Percentiles rank a stretch among this genome's conserved stretches.
Conservation (phyloP, 148 eudicot genomes). For the Camellia granthamiana region DNA sequence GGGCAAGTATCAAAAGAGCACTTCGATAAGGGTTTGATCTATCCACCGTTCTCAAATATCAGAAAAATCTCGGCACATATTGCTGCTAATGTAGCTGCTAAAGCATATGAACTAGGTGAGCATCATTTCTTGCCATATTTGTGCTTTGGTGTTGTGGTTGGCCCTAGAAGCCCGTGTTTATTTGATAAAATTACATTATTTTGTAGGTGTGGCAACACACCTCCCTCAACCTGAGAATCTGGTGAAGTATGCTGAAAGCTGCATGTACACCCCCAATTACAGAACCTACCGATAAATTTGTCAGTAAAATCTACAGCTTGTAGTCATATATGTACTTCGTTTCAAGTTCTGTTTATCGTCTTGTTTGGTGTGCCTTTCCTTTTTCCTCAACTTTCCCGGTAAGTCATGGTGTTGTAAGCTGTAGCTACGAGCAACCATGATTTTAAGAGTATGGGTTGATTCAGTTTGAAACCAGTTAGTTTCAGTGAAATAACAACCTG, state of each 20-base stretch:
- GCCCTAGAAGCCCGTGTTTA: too few species aligned
- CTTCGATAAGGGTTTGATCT: constrained; percentile 72
- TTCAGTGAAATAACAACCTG: too few species aligned
- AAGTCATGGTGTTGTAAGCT: too few species aligned
- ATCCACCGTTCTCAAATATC: constrained; percentile 71
- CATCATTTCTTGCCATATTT: background rate
- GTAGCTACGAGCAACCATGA: too few species aligned
- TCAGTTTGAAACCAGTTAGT: too few species aligned
- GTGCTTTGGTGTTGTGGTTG: background rate
- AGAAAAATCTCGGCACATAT: constrained; percentile 83
- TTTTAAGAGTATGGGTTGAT: too few species aligned
- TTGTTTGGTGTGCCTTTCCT: constrained; percentile 8
- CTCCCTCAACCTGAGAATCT: constrained; percentile 74
- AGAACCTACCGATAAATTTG: constrained; percentile 62
- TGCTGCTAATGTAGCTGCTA: constrained; percentile 93
- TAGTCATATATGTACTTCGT: background rate
- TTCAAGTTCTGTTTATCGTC: background rate
- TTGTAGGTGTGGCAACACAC: constrained; percentile 70
- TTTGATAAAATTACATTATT: background rate
- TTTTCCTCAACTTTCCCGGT: background rate
- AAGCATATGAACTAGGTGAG: constrained; percentile 85
- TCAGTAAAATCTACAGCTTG: background rate
- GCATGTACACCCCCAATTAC: constrained; percentile 89
- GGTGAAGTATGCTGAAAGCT: constrained; percentile 79
- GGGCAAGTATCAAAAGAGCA: constrained; percentile 74